Conservation (phyloP, 345 rosid genomes). For the Iberis pinnata region DNA sequence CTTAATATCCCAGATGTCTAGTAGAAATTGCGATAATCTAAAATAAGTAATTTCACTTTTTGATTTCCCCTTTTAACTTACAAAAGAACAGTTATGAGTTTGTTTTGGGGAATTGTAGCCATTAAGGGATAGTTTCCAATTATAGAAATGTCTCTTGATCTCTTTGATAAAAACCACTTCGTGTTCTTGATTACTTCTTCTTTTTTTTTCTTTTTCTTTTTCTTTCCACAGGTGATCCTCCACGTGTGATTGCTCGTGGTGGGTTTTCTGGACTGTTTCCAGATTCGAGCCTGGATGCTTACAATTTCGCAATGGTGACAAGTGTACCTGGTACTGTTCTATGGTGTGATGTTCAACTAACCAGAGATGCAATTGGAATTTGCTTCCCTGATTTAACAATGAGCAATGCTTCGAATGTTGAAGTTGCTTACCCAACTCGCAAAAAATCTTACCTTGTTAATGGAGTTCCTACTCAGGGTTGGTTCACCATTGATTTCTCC, state of each 20-base stretch:
- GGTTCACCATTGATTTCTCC: slow-evolving; percentile 73
- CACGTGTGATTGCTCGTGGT: slow-evolving; percentile 73
- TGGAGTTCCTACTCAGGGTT: slow-evolving; percentile 48
- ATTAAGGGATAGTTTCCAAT: too few species aligned
- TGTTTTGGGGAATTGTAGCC: too few species aligned
- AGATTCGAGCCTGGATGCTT: slow-evolving; percentile 54
- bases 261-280: slow-evolving; percentile 88
- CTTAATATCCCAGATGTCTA: too few species aligned
- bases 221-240: slow-evolving; percentile 49
- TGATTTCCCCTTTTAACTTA: too few species aligned
- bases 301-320: slow-evolving; percentile 27
- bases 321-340: slow-evolving; percentile 36
- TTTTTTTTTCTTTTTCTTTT: neutral
- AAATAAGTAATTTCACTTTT: too few species aligned
- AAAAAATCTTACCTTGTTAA: slow-evolving; percentile 39
- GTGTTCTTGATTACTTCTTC: neutral
- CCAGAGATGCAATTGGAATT: slow-evolving; percentile 69
- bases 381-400: slow-evolving; percentile 65
- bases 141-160: too few species aligned
- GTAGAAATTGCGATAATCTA: too few species aligned
- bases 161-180: too few species aligned
- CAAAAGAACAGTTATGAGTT: too few species aligned
- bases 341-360: slow-evolving; percentile 91
- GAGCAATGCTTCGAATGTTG: slow-evolving; percentile 40
- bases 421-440: neutral